A percentile compares a stretch with the other conserved stretches of the same genome.
phyloP scores from a whole-genome alignment of 768 basidiomycete genomes.

The Epithele typhae region DNA sequence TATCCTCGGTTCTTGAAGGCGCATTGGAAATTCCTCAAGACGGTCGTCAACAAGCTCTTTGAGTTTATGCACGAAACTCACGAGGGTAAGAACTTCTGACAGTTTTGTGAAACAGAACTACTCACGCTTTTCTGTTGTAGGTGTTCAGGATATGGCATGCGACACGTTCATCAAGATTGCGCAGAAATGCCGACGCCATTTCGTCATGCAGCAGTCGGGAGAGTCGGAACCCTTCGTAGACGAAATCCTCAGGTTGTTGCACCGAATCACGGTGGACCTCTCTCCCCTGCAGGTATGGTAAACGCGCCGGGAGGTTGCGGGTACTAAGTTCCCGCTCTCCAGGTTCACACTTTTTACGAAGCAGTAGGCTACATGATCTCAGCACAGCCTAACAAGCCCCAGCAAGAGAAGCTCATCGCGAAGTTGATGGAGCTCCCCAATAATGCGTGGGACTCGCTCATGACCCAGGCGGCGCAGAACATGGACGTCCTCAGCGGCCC shows the following conservation, averaged over 20 bases:
- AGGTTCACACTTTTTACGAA: slow-evolving; percentile 97
- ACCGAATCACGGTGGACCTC: slow-evolving; percentile 91
- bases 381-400: slow-evolving; percentile 95
- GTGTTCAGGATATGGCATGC: slow-evolving; percentile 99
- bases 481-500: slow-evolving; percentile 87
- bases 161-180: slow-evolving; percentile 99
- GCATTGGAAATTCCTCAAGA: slow-evolving; percentile 99
- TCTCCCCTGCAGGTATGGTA: slow-evolving; percentile 72
- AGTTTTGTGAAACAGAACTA: not conserved
- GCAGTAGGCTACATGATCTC: slow-evolving; percentile 99
- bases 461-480: slow-evolving; percentile 90
- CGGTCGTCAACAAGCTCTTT: slow-evolving; percentile 98
- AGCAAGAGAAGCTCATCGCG: slow-evolving; percentile 90
- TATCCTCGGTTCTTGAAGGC: slow-evolving; percentile 99
- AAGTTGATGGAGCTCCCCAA: slow-evolving; percentile 98
- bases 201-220: slow-evolving; percentile 97
- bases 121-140: slow-evolving; percentile 33
- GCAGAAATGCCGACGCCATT: slow-evolving; percentile 96
- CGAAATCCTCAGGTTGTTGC: slow-evolving; percentile 88
- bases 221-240: slow-evolving; percentile 98
- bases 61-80: slow-evolving; percentile 99
- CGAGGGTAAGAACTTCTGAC: slow-evolving; percentile 68
- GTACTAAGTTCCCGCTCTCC: not conserved
- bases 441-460: slow-evolving; percentile 97
- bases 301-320: not conserved